phyloP scores from a whole-genome alignment of 2,329 filamentous ascomycete genomes.

The Nigrospora osmanthi region DNA sequence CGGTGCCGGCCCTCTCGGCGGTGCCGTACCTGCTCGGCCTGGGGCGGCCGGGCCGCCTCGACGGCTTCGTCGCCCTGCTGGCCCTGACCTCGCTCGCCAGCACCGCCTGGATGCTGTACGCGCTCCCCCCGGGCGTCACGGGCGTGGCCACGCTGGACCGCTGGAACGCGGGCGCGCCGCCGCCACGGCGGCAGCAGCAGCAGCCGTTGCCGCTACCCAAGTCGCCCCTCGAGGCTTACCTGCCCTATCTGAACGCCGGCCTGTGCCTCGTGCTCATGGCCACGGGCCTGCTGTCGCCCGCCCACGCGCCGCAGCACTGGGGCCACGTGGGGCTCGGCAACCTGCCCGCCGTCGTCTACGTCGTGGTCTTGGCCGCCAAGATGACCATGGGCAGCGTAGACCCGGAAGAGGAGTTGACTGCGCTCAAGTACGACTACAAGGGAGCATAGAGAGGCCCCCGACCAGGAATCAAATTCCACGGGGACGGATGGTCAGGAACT shows the following conservation, averaged over 20 bases:
- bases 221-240: conserved; percentile 46
- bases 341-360: conserved; percentile 52
- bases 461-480: no score
- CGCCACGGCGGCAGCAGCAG: not conserved
- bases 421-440: conserved; percentile 59
- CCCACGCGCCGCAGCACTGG: conserved; percentile 13
- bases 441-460: conserved; percentile 40
- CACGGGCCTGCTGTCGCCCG: conserved; percentile 29
- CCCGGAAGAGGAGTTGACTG: conserved; percentile 54
- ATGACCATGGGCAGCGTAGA: conserved; percentile 61
- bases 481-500: no score
- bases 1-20: conserved; percentile 48
- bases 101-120: conserved; percentile 53
- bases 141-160: conserved; percentile 29
- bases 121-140: conserved; percentile 45
- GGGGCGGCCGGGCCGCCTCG: conserved; percentile 21
- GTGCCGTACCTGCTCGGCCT: conserved; percentile 48
- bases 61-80: conserved; percentile 40
- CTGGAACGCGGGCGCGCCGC: not conserved
- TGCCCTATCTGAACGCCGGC: conserved; percentile 53
- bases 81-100: conserved; percentile 55
- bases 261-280: conserved; percentile 45
- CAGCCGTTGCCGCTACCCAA: conserved; percentile 2
- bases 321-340: conserved; percentile 36
- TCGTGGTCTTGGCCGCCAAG: conserved; percentile 53